Conservation (phyloP, 108 stramenopile species). For the Asterionellopsis glacialis region DNA sequence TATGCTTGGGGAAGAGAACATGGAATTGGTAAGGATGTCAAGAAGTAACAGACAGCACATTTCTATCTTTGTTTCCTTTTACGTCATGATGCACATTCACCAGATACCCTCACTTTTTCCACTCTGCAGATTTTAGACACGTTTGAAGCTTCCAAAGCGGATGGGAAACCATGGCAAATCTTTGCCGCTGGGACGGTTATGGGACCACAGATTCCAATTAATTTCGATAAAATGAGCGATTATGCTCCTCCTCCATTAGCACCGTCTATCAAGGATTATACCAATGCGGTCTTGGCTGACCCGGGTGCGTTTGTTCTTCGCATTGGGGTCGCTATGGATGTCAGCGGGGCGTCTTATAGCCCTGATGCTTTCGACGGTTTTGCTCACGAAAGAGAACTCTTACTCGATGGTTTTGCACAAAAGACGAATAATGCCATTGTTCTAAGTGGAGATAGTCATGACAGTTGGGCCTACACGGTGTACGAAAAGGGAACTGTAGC, state of each 20-base stretch:
- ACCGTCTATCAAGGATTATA: no score
- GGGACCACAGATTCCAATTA: constrained; percentile 4
- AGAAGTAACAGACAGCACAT: no score
- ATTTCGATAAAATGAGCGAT: neutral
- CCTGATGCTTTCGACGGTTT: constrained; percentile 19
- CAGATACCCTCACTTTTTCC: no score
- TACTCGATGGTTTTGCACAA: constrained; percentile 12
- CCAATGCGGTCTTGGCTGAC: neutral
- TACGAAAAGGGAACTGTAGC: no score
- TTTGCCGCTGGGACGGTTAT: constrained; percentile 6
- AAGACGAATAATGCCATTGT: constrained; percentile 21
- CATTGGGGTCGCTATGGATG: no score
- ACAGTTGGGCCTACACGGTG: no score
- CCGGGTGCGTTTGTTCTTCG: no score
- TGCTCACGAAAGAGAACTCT: constrained; percentile 17
- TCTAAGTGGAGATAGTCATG: constrained; percentile 23
- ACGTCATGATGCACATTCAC: no score
- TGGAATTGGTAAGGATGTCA: no score
- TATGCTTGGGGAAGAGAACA: constrained; percentile 6
- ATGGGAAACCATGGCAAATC: constrained; percentile 31
- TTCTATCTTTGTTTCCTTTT: no score
- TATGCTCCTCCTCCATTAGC: no score
- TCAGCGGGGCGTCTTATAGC: neutral
- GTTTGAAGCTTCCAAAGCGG: constrained; percentile 19
- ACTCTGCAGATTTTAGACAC: neutral